phyloP scores from a whole-genome alignment of 2,329 filamentous ascomycete genomes.

The Rhinocladiella similis region DNA sequence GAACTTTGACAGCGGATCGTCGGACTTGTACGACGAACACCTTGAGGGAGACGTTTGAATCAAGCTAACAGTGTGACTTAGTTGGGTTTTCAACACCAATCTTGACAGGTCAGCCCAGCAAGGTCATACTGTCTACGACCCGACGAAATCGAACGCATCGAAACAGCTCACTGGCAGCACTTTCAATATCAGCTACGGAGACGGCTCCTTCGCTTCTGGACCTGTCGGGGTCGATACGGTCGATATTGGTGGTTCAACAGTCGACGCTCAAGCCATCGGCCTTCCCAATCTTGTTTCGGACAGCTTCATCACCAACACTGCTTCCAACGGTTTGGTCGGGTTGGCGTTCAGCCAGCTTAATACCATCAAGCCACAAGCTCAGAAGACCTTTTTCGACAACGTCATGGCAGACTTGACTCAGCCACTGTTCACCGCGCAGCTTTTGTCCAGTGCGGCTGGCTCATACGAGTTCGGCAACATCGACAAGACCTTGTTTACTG shows the following conservation, averaged over 20 bases:
- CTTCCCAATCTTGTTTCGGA: conserved; percentile 60
- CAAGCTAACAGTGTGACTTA: conserved; percentile 30
- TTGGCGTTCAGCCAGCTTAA: conserved; percentile 67
- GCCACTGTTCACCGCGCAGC: conserved; percentile 70
- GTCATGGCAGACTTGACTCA: conserved; percentile 59
- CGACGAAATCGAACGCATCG: conserved; percentile 54
- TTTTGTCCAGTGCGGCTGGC: conserved; percentile 61
- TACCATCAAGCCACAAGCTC: conserved; percentile 60
- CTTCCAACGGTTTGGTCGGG: conserved; percentile 68
- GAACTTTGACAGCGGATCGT: conserved; percentile 75
- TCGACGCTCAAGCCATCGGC: conserved; percentile 65
- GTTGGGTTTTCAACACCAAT: conserved; percentile 69
- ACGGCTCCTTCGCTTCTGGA: conserved; percentile 63
- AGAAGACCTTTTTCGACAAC: conserved; percentile 76
- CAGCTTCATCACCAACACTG: conserved; percentile 60
- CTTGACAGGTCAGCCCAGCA: conserved; percentile 48
- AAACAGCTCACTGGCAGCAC: conserved; percentile 49
- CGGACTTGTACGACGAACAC: conserved; percentile 59
- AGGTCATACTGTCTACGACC: conserved; percentile 59
- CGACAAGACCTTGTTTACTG: conserved; percentile 63
- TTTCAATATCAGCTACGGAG: conserved; percentile 69
- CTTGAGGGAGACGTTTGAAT: neutral
- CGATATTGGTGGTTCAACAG: conserved; percentile 64
- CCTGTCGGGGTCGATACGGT: conserved; percentile 67
- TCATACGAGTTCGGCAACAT: conserved; percentile 74